Evolutionary conservation across 2,329 filamentous ascomycete genomes (phyloP).

Genomic region (Elsinoe fawcettii): DNA sequence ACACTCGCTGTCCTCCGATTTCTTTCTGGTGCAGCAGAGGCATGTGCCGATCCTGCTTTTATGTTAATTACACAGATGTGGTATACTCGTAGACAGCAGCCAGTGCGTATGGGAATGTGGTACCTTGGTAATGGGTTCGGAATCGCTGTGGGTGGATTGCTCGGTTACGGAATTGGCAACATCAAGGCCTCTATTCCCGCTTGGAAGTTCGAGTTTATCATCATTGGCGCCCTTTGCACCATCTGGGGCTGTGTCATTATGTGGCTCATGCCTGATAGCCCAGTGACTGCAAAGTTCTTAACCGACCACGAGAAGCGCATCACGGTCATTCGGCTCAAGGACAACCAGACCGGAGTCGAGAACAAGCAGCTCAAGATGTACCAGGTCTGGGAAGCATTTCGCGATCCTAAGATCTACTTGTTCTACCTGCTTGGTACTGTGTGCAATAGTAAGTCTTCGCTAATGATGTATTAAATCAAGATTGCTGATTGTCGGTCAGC

Average conservation of each 20-base stretch:
- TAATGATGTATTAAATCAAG: neutral
- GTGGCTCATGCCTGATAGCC: conserved; percentile 51
- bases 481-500: neutral
- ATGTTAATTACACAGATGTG: conserved; percentile 60
- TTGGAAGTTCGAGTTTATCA: conserved; percentile 60
- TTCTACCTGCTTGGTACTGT: conserved; percentile 45
- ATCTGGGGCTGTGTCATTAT: conserved; percentile 52
- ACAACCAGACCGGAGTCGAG: conserved; percentile 52
- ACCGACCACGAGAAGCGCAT: conserved; percentile 43
- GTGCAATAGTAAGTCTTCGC: conserved; percentile 40
- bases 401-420: conserved; percentile 51
- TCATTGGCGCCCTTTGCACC: conserved; percentile 48
- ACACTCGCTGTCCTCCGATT: conserved; percentile 49
- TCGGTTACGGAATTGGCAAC: conserved; percentile 49
- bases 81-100: conserved; percentile 52
- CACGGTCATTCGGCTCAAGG: conserved; percentile 46
- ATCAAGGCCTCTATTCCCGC: conserved; percentile 48
- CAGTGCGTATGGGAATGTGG: conserved; percentile 50
- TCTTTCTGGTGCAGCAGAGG: conserved; percentile 48
- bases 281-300: conserved; percentile 46
- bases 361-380: conserved; percentile 48
- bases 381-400: conserved; percentile 48
- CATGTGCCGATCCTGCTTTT: conserved; percentile 50
- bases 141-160: conserved; percentile 48
- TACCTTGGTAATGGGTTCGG: conserved; percentile 51